Conservation (phyloP, 257 asterid genomes). For the Nicotiana benthamiana region DNA sequence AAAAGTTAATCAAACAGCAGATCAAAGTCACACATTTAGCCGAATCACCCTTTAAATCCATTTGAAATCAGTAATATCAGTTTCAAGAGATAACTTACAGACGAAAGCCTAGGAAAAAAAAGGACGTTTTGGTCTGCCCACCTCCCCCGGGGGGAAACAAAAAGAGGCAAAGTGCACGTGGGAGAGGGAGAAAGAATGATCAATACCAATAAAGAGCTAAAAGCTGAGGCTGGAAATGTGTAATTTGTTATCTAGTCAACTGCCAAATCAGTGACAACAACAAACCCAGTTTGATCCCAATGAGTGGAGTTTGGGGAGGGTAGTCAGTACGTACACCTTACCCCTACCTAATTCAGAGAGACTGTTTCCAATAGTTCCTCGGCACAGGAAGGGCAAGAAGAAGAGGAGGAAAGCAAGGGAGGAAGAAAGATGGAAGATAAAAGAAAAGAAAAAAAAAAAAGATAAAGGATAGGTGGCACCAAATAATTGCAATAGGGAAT, state of each 20-base stretch:
- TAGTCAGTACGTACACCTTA: no score
- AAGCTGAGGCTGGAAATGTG: not conserved
- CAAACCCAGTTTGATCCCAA: no score
- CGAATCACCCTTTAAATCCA: not conserved
- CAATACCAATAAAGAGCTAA: not conserved
- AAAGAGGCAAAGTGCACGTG: not conserved
- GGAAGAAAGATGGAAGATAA: no score
- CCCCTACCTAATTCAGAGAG: no score
- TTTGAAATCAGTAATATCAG: slow-evolving; percentile 6
- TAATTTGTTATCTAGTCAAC: not conserved
- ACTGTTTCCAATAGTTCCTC: no score
- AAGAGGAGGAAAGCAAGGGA: no score
- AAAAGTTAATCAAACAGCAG: not conserved
- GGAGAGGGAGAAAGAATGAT: not conserved
- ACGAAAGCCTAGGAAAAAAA: not conserved
- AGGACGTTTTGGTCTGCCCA: not conserved
- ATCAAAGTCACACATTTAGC: not conserved
- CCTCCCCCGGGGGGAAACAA: not conserved
- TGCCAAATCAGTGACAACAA: no score
- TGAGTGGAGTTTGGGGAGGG: no score
- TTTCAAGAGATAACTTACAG: not conserved
- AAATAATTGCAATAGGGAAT: no score
- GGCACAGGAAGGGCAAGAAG: no score
- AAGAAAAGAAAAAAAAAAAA: no score
- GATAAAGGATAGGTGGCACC: no score